Evolutionary conservation across 352 stramenopile species (phyloP), one percentile per base, ranked within the genome.

Genomic region (Phytopythium boreale): DNA sequence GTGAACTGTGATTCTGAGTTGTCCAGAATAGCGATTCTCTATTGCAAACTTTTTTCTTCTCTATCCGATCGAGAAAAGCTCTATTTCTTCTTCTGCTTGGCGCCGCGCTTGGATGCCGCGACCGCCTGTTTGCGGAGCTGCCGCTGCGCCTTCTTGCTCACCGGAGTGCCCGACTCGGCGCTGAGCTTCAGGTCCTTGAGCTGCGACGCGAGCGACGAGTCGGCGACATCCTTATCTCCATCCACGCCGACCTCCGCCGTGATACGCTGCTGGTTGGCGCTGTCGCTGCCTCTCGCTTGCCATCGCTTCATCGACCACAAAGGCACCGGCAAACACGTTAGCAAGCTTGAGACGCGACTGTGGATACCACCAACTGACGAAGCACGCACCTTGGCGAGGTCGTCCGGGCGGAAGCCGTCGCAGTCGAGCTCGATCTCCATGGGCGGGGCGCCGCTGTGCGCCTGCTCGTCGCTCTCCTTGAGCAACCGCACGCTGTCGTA

Each of bases 401-500:
- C 80, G 1, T 84, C 46, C 0, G 66, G 50, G 2, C 84, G 80
- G 64, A 88, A 88, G 9, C 80, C 79, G 46, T 90, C 79, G 62
- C 76, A 77, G 51, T 87, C 72, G 3, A 93, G 65, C 47, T 72
- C 67, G 49, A 95, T 88, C 26, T 72, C 66, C 47, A 71, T 31
- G 7, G 86, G 86, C n/a, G 66, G 62, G 10, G 24, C 24, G 24
- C 56, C 56, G 17, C 27, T 43, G 56, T 49, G 26, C 24, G 64
- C 46, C 31, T 75, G 70, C 24, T 76, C 37, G 31, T 76, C 67
- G 15, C 55, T 46, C 36, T 92, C 80, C 17, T 68, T 71, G 9
- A 89, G 59, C 22, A 74, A 64, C 15, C 81, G 82, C 24, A 95
- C 75, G 56, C 87, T 95, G 69, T 95, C 87, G 64, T 92, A 93